A percentile compares a stretch with the other conserved stretches of the same genome.
phyloP scores from a whole-genome alignment of 2,329 filamentous ascomycete species.

The Clonostachys solani region DNA sequence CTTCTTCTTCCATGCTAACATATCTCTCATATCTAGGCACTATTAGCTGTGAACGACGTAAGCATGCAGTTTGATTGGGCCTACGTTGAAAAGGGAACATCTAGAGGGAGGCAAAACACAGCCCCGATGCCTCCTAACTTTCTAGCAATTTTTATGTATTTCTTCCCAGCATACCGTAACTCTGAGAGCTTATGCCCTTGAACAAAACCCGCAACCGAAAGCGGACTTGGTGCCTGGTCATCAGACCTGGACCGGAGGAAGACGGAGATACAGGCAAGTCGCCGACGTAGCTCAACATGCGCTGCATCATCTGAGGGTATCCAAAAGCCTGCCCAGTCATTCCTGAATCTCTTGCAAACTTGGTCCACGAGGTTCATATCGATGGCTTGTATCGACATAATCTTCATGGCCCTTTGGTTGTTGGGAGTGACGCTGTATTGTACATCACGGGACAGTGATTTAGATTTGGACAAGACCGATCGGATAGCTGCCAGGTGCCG shows the following conservation, averaged over 20 bases:
- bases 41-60: background rate
- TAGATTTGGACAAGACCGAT: conserved; percentile 17
- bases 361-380: too few species aligned
- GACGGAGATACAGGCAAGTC: conserved; percentile 18
- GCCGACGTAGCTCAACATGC: conserved; percentile 16
- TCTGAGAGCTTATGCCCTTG: conserved; percentile 15
- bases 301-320: background rate
- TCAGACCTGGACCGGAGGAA: conserved; percentile 20
- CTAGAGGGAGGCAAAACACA: conserved; percentile 22
- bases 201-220: conserved; percentile 10
- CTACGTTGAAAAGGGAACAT: conserved; percentile 24
- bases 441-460: conserved; percentile 2
- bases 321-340: too few species aligned
- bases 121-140: conserved; percentile 19
- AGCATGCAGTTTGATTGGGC: conserved; percentile 5
- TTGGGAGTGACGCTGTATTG: too few species aligned
- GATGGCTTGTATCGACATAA: too few species aligned
- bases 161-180: conserved; percentile 22
- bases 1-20: conserved; percentile 3
- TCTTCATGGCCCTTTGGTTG: too few species aligned
- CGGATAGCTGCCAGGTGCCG: conserved; percentile 16
- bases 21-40: conserved; percentile 22
- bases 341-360: too few species aligned
- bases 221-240: conserved; percentile 9
- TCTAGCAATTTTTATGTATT: conserved; percentile 25